Conservation (phyloP, 2,329 filamentous ascomycete species). For the Alternaria hordeiaustralica region DNA sequence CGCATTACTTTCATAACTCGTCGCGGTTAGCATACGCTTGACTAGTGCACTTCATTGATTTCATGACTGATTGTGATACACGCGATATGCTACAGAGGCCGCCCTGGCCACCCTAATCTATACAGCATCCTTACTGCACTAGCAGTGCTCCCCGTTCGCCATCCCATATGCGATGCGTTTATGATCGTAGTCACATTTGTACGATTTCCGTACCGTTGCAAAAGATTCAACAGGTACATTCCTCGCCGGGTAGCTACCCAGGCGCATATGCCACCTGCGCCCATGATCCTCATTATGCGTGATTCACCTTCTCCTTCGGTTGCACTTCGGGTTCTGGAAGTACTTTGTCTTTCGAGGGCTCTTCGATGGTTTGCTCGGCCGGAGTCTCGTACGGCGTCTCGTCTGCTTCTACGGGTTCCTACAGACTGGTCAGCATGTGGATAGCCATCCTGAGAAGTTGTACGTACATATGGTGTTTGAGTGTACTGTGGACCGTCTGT, state of each 20-base stretch:
- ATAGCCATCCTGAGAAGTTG: no score
- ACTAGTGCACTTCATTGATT: slow-evolving; percentile 14
- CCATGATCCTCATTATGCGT: slow-evolving; percentile 8
- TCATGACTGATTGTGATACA: slow-evolving; percentile 8
- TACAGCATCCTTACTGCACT: neutral
- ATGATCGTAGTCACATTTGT: neutral
- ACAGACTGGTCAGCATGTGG: slow-evolving; percentile 9
- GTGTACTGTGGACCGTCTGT: slow-evolving; percentile 36
- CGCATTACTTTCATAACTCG: slow-evolving; percentile 17
- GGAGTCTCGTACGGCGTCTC: slow-evolving; percentile 8
- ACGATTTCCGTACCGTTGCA: neutral
- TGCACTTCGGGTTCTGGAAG: slow-evolving; percentile 5
- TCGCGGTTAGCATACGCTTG: slow-evolving; percentile 8
- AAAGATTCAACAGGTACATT: neutral
- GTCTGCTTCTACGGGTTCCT: slow-evolving; percentile 32
- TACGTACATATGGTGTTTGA: slow-evolving; percentile 33
- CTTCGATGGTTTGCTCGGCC: slow-evolving; percentile 1
- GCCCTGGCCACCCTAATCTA: neutral
- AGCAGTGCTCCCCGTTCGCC: neutral
- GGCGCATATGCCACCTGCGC: neutral
- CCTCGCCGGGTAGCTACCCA: neutral
- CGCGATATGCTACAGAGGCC: slow-evolving; percentile 6
- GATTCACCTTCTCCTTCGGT: slow-evolving; percentile 22
- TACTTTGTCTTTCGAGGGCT: slow-evolving; percentile 4
- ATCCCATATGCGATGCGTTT: neutral